Evolutionary conservation across 805 yeast genomes (phyloP).

Genomic region (Osmozyma mogii): DNA sequence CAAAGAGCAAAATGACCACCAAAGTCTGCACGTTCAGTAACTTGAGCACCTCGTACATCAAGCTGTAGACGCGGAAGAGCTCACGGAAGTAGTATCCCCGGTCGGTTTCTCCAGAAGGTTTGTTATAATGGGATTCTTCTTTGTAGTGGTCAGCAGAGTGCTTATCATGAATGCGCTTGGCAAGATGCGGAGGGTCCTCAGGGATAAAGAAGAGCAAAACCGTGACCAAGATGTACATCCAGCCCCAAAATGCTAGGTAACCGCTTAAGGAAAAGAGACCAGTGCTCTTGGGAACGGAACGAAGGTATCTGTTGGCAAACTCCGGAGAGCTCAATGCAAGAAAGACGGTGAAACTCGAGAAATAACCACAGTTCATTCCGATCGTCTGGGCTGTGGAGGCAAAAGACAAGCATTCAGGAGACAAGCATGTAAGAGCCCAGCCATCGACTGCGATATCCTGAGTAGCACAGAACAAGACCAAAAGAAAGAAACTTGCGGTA

Average conservation of each 20-base stretch:
- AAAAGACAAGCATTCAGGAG: constrained; percentile 70
- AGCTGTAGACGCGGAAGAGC: constrained; percentile 48
- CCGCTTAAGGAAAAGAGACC: constrained; percentile 70
- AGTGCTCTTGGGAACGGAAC: constrained; percentile 48
- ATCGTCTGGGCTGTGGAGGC: constrained; percentile 98
- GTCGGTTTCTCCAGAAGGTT: constrained; percentile 2
- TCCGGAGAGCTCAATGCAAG: constrained; percentile 87
- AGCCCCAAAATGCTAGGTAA: constrained; percentile 74
- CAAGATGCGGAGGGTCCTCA: constrained; percentile 60
- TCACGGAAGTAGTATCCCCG: constrained; percentile 11
- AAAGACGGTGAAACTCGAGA: constrained; percentile 84
- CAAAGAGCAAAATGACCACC: constrained; percentile 63
- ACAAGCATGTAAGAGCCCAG: constrained; percentile 89
- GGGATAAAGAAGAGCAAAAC: constrained; percentile 51
- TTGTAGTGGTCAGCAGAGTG: constrained; percentile 21
- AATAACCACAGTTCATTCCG: constrained; percentile 91
- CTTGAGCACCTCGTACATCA: constrained; percentile 64
- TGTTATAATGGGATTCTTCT: constrained; percentile 18
- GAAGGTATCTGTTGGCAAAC: constrained; percentile 79
- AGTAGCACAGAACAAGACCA: constrained; percentile 89
- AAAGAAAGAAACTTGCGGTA: constrained; percentile 63
- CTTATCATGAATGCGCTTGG: constrained; percentile 21
- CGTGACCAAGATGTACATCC: constrained; percentile 62
- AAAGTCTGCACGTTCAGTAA: constrained; percentile 67
- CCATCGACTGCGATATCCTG: constrained; percentile 99